Conservation (phyloP, 1,139 yeast genomes). For the Sugiyamaella grinbergsii region DNA sequence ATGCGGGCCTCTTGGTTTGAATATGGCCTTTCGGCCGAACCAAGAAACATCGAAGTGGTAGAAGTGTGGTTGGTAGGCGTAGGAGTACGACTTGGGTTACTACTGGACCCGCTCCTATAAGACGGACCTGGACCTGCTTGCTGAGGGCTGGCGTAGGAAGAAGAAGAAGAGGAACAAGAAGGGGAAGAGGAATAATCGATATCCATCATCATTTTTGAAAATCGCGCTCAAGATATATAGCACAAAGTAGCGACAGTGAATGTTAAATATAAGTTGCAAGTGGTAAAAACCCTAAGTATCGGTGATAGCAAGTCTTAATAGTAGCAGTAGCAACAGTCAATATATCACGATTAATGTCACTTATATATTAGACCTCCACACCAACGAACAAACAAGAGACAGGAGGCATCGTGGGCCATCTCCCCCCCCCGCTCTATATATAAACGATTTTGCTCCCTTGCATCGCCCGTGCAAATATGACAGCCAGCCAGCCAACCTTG, state of each 20-base stretch:
- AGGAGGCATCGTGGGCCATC: background rate
- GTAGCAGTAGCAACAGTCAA: too few species aligned
- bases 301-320: too few species aligned
- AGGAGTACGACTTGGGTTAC: too few species aligned
- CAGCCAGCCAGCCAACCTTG: conserved; percentile 11
- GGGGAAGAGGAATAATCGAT: conserved; percentile 14
- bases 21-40: conserved; percentile 20
- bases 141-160: too few species aligned
- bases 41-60: conserved; percentile 16
- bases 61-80: conserved; percentile 2
- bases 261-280: background rate
- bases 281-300: background rate
- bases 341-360: too few species aligned
- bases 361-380: too few species aligned
- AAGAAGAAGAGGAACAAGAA: background rate
- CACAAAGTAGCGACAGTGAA: background rate
- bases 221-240: background rate
- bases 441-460: conserved; percentile 2
- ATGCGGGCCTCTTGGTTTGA: conserved; percentile 21
- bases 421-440: conserved; percentile 8
- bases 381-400: too few species aligned
- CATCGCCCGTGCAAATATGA: background rate
- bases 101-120: too few species aligned
- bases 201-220: conserved; percentile 15
- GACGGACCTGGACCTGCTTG: too few species aligned